phyloP scores from a whole-genome alignment of 129 eudicot genomes.

The Pseudognaphalium luteoalbum region DNA sequence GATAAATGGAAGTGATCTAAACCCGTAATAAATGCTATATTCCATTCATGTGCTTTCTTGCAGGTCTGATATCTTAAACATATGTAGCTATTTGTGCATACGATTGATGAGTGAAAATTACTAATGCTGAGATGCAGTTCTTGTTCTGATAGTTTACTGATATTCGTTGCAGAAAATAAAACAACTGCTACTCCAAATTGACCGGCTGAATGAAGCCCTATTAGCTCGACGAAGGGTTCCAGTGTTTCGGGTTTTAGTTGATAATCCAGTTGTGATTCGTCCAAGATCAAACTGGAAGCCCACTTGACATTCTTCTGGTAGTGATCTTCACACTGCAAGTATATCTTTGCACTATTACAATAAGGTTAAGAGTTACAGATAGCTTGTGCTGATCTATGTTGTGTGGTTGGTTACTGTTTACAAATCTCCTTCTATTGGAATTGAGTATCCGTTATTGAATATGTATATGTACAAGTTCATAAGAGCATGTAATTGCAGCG shows the following conservation, averaged over 20 bases:
- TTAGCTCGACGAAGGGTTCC: conserved; percentile 35
- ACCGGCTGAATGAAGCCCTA: conserved; percentile 34
- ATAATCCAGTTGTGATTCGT: conserved; percentile 23
- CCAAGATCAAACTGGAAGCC: conserved; percentile 21
- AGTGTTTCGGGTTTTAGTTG: conserved; percentile 37
- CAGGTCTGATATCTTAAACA: neutral
- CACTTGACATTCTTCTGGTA: conserved; percentile 15
- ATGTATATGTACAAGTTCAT: too few species aligned
- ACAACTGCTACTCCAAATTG: conserved; percentile 33
- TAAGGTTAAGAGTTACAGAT: conserved; percentile 22
- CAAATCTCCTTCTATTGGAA: conserved; percentile 5
- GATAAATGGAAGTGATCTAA: neutral
- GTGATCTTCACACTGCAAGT: conserved; percentile 17
- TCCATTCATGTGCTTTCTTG: neutral
- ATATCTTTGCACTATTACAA: neutral
- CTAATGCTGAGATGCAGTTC: neutral
- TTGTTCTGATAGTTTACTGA: neutral
- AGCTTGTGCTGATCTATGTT: conserved; percentile 12
- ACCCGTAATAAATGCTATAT: neutral
- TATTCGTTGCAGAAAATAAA: conserved; percentile 34
- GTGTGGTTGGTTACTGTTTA: neutral
- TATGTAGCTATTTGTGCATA: neutral
- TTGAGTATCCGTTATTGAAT: neutral
- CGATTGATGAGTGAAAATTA: neutral
- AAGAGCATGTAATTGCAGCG: too few species aligned